A percentile compares a stretch with the other conserved stretches of the same genome.
phyloP scores from a whole-genome alignment of 441 rosid genomes.

The Pelargonium cotyledonis region DNA sequence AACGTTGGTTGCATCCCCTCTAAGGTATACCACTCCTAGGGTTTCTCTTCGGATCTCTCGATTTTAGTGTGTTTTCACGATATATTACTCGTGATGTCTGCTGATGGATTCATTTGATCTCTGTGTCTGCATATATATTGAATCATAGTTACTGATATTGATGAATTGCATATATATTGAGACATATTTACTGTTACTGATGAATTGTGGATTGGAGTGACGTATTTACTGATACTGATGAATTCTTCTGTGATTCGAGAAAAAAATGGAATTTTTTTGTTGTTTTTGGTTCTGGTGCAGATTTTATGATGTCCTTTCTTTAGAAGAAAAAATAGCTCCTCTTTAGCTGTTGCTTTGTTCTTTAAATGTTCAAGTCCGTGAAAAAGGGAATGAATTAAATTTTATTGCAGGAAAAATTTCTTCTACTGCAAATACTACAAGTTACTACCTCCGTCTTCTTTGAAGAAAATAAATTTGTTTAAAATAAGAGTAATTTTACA shows the following conservation, averaged over 20 bases:
- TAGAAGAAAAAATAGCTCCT: not conserved
- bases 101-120: no score
- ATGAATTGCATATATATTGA: no score
- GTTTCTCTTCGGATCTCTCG: not conserved
- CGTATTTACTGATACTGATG: no score
- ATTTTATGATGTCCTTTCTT: not conserved
- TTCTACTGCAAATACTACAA: not conserved
- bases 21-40: conserved; percentile 41
- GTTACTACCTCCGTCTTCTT: no score
- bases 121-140: no score
- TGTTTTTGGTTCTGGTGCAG: not conserved
- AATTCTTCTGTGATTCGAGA: not conserved
- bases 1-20: conserved; percentile 98
- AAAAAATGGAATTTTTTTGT: not conserved
- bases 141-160: no score
- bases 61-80: not conserved
- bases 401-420: not conserved
- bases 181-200: no score
- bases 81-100: no score
- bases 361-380: not conserved
- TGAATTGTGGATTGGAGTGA: no score
- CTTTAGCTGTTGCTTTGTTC: not conserved
- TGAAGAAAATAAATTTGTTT: no score
- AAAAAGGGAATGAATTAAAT: not conserved
- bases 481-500: no score